Base-by-base conservation (phyloP, 2,329 filamentous ascomycete species). In the Beauveria varroae region DNA sequence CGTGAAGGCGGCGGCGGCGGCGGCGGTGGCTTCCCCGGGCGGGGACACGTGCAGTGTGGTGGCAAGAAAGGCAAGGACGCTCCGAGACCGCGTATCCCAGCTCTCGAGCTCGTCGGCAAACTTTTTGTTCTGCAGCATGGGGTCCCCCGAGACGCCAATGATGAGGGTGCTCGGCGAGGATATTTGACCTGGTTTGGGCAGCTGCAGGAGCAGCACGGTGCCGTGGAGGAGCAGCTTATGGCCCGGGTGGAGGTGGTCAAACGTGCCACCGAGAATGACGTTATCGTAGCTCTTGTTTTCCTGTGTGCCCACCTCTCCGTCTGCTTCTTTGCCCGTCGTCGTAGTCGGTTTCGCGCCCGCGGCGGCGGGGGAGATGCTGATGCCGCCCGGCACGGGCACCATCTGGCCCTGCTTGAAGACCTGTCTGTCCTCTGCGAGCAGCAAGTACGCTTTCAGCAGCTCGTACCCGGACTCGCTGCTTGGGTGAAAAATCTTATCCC, bases 201-300 rank as follows among this genome's bases (percentile, higher is more conserved):
- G 79, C 62, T 84, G 83, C 61, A 89, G 80, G 18, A 91, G 81
- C 61, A 97, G 83, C 0, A 87, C 84, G 0, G 89, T 90, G 64
- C 93, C 93, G n/a, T 93, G 92, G 22, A 99, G 83, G 22, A 99
- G 83, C n/a, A 98, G 81, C 75, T 98, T 99, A 78, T 99, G 95
- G 6, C 95, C 95, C 4, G 90, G 87, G 71, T 99, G 95, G 24
- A 99, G 82, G 74, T 98, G 92, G 73, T 99, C 95, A 75, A 98
- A 99, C 0, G 95, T 99, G 10, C 95, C 95, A 34, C 93, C 95
- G 14, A 98, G 84, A 57, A 88, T 90, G 55, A 96, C 88, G 3
- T 65, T 69, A 3, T 63, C 62, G 63, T 74, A 74, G 0, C 67
- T 66, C 3, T 59, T 57, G 20, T 59, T 57, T 20, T 52, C 40